phyloP scores from a whole-genome alignment of 768 basidiomycete species.

The Pisolithus albus region DNA sequence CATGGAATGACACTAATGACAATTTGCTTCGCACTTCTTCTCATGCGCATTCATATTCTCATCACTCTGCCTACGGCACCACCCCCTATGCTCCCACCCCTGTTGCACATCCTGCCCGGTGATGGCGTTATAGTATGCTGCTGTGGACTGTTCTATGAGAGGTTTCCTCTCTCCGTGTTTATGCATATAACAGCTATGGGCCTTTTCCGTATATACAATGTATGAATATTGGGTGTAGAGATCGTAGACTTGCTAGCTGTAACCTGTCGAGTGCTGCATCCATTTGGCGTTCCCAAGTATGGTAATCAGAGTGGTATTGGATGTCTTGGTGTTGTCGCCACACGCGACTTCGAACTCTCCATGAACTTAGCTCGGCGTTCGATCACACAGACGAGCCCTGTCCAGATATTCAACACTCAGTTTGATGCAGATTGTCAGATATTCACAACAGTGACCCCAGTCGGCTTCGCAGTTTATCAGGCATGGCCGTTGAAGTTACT shows the following conservation, averaged over 20 bases:
- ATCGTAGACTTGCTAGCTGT: too few species aligned
- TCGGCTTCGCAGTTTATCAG: slow-evolving; percentile 79
- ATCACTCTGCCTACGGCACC: slow-evolving; percentile 23
- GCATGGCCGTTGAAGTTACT: slow-evolving; percentile 70
- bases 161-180: slow-evolving; percentile 10
- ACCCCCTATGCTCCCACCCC: slow-evolving; percentile 20
- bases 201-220: too few species aligned
- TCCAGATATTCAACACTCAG: slow-evolving; percentile 68
- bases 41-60: slow-evolving; percentile 18
- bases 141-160: slow-evolving; percentile 10
- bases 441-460: slow-evolving; percentile 73
- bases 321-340: too few species aligned
- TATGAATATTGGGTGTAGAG: too few species aligned
- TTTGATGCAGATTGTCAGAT: slow-evolving; percentile 78
- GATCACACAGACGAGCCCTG: slow-evolving; percentile 68
- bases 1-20: slow-evolving; percentile 57
- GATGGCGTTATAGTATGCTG: slow-evolving; percentile 8
- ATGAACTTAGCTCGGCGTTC: slow-evolving; percentile 88
- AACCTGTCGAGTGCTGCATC: too few species aligned
- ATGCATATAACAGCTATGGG: slow-evolving; percentile 3
- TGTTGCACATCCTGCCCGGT: slow-evolving; percentile 26
- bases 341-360: slow-evolving; percentile 17
- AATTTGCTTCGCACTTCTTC: slow-evolving; percentile 18
- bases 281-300: too few species aligned
- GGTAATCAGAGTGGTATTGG: too few species aligned